phyloP scores from a whole-genome alignment of 176 grass and related monocot genomes.

The Aegilops speltoides region DNA sequence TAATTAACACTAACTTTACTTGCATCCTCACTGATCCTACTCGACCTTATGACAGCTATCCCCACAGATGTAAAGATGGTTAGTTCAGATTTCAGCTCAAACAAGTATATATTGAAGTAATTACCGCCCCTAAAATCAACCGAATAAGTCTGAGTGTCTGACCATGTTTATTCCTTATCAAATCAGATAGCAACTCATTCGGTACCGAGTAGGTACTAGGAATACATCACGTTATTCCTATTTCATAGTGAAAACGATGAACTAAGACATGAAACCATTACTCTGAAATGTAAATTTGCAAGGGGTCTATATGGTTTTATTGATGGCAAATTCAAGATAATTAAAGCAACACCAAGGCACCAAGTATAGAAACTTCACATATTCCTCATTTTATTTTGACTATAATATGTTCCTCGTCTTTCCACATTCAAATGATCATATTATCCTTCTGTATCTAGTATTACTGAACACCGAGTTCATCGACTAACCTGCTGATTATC shows the following conservation, averaged over 20 bases:
- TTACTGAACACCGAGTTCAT: not conserved
- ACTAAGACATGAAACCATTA: not conserved
- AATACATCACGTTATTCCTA: too few species aligned
- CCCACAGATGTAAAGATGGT: not conserved
- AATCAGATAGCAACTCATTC: not conserved
- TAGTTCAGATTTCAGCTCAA: not conserved
- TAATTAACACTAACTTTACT: not conserved
- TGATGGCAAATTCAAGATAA: not conserved
- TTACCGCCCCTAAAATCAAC: not conserved
- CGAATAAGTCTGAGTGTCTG: not conserved
- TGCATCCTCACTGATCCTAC: not conserved
- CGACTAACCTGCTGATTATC: too few species aligned
- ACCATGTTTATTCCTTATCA: not conserved
- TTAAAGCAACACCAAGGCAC: not conserved
- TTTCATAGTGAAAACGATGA: not conserved
- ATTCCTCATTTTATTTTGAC: too few species aligned
- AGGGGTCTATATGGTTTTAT: not conserved
- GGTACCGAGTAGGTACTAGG: not conserved
- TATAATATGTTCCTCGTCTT: too few species aligned
- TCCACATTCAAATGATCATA: not conserved
- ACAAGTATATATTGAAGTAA: not conserved
- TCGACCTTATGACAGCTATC: not conserved
- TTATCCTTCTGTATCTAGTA: not conserved
- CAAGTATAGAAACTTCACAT: not conserved
- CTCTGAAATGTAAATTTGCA: not conserved